phyloP scores from a whole-genome alignment of 1,284 basidiomycete species.

The Vanrija humicola region DNA sequence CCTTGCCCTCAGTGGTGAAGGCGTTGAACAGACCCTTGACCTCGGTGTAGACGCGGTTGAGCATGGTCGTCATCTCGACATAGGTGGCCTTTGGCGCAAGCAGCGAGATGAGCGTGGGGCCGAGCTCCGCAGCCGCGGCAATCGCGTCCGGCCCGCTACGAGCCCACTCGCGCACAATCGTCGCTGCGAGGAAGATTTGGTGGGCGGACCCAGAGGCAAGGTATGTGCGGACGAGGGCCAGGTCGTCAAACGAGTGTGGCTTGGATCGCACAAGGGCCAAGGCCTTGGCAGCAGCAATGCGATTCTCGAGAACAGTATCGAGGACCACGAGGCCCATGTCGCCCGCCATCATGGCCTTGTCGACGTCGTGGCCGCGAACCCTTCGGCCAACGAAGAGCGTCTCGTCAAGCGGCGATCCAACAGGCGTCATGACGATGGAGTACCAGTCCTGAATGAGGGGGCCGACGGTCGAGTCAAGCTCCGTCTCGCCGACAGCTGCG shows the following conservation, averaged over 20 bases:
- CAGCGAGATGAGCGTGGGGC: slow-evolving; percentile 62
- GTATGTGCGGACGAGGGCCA: slow-evolving; percentile 70
- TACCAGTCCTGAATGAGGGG: slow-evolving; percentile 62
- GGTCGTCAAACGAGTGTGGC: slow-evolving; percentile 22
- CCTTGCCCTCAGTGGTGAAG: slow-evolving; percentile 80
- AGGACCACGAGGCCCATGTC: slow-evolving; percentile 78
- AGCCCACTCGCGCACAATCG: slow-evolving; percentile 92
- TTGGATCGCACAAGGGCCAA: slow-evolving; percentile 55
- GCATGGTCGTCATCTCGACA: slow-evolving; percentile 82
- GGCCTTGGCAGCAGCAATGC: slow-evolving; percentile 75
- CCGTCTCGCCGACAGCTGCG: slow-evolving; percentile 60
- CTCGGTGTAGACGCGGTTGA: slow-evolving; percentile 75
- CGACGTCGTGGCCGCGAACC: slow-evolving; percentile 75
- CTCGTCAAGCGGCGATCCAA: slow-evolving; percentile 75
- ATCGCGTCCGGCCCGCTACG: slow-evolving; percentile 52
- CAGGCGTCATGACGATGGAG: slow-evolving; percentile 81
- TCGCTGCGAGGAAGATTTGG: slow-evolving; percentile 78
- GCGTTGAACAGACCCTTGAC: slow-evolving; percentile 73
- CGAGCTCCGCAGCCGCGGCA: slow-evolving; percentile 58
- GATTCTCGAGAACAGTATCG: slow-evolving; percentile 75
- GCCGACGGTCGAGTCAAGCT: slow-evolving; percentile 23
- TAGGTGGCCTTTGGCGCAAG: slow-evolving; percentile 81
- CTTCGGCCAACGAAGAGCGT: slow-evolving; percentile 59
- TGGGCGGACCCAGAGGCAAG: slow-evolving; percentile 84
- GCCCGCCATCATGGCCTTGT: slow-evolving; percentile 91